Evolutionary conservation across 2,329 filamentous ascomycete genomes (phyloP), one percentile per base, ranked within the genome.

Genomic region (Fusarium ambrosium): DNA sequence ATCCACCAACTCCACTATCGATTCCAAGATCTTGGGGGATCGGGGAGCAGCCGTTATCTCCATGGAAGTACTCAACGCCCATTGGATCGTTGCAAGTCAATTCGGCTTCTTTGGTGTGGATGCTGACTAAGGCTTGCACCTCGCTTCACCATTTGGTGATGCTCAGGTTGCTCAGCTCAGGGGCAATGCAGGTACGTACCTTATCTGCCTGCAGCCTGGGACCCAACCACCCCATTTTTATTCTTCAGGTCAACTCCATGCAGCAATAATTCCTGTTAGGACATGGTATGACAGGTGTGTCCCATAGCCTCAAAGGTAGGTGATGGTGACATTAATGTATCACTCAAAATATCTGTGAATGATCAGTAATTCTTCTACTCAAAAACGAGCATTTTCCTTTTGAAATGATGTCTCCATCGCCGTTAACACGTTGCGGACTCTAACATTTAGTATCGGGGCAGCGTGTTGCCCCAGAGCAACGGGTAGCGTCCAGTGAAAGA

Each of bases 251-350:
- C 68, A 76, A 79, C 82, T 82, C 81, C 71, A 71, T 51, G 43
- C 27, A 69, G 60, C 73, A 82, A 79, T 83, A 81, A 80, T 64
- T 77, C 70, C 11, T 78, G 82, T 79, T 84, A 83, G 63, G 36
- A 53, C 16, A 13, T 4, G 7, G 22, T 13, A 67, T 45, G 34
- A 53, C 6, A 22, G 27, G 6, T 34, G 27, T 1, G 4, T 32
- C 27, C 4, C 11, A 34, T 16, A 20, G 11, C 6, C 27, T 55
- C 27, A 55, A 34, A 16, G 18, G 6, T 32, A 4, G 10, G 14
- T 55, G 4, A 20, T 16, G 2, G 14, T 32, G 6, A 8, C 0
- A 13, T 32, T 4, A 55, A 55, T 55, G 11, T 55, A 7, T 8
- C 4, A 10, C 9, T 20, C 6, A 32, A 34, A 20, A 14, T 55